Evolutionary conservation across 2,329 filamentous ascomycete genomes (phyloP).

Genomic region (Albophoma yamanashiensis): DNA sequence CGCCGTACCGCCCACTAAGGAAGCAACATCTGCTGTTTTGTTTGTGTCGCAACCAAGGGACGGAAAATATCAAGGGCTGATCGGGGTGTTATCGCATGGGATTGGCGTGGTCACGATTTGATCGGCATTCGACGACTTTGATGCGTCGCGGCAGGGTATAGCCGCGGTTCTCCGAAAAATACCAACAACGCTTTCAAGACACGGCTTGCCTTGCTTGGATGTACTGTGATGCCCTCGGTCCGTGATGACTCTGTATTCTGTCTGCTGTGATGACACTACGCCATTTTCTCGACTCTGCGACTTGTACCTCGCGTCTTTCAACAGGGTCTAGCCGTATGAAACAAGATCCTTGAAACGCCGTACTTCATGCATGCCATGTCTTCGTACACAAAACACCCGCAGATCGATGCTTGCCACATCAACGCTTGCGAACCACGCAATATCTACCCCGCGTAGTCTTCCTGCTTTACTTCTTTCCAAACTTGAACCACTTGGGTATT

Average conservation of each 20-base stretch:
- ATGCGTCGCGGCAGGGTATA: slow-evolving; percentile 18
- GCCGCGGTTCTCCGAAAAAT: slow-evolving; percentile 22
- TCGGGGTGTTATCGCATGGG: slow-evolving; percentile 18
- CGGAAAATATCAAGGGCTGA: neutral
- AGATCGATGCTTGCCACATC: neutral
- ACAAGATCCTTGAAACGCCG: neutral
- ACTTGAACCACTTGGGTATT: slow-evolving; percentile 61
- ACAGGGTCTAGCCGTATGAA: neutral
- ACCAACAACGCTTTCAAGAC: slow-evolving; percentile 18
- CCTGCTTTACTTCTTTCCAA: slow-evolving; percentile 54
- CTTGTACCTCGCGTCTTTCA: neutral
- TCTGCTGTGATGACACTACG: neutral
- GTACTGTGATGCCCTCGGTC: slow-evolving; percentile 1
- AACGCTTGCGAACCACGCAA: neutral
- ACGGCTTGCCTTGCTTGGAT: neutral
- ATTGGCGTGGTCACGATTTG: slow-evolving; percentile 25
- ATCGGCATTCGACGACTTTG: slow-evolving; percentile 19
- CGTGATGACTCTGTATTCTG: neutral
- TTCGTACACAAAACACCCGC: neutral
- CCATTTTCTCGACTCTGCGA: neutral
- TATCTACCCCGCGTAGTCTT: slow-evolving; percentile 2
- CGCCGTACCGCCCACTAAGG: slow-evolving; percentile 57
- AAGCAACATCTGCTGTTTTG: neutral
- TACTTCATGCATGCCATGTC: neutral
- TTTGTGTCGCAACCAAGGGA: neutral